phyloP scores from a whole-genome alignment of 1,139 yeast genomes.

The Suhomyces atakaporum region DNA sequence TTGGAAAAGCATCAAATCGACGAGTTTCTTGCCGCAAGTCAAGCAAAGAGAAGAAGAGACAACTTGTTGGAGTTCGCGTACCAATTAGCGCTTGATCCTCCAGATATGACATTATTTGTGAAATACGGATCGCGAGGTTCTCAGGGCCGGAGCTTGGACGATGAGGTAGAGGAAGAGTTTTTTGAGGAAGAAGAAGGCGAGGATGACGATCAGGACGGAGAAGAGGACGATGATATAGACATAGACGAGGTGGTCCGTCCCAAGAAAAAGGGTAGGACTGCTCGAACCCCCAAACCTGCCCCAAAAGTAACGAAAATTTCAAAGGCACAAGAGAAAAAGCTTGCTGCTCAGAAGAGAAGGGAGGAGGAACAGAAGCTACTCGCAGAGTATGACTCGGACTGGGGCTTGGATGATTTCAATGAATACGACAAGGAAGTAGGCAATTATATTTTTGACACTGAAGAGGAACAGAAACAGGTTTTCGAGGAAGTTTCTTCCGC shows the following conservation, averaged over 20 bases:
- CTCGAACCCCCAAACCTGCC: constrained; percentile 2
- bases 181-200: constrained; percentile 23
- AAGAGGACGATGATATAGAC: constrained; percentile 17
- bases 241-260: constrained; percentile 13
- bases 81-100: constrained; percentile 43
- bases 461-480: constrained; percentile 28
- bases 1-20: constrained; percentile 31
- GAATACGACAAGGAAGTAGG: constrained; percentile 27
- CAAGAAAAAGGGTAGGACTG: constrained; percentile 8
- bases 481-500: constrained; percentile 32
- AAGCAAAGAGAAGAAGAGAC: constrained; percentile 36
- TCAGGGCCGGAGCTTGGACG: constrained; percentile 19
- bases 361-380: constrained; percentile 20
- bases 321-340: constrained; percentile 15
- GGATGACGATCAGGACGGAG: constrained; percentile 19
- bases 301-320: constrained; percentile 10
- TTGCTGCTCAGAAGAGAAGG: constrained; percentile 26
- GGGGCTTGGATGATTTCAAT: constrained; percentile 43
- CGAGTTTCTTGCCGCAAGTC: constrained; percentile 23
- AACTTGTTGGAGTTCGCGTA: constrained; percentile 41
- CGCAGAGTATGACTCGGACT: constrained; percentile 42
- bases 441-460: constrained; percentile 38
- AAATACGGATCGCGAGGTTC: constrained; percentile 44
- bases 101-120: constrained; percentile 45
- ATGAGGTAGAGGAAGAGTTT: constrained; percentile 20